Percentiles rank a stretch among this genome's conserved stretches.
Conservation (phyloP, 1,284 basidiomycete species). For the Meira miltonrushii region DNA sequence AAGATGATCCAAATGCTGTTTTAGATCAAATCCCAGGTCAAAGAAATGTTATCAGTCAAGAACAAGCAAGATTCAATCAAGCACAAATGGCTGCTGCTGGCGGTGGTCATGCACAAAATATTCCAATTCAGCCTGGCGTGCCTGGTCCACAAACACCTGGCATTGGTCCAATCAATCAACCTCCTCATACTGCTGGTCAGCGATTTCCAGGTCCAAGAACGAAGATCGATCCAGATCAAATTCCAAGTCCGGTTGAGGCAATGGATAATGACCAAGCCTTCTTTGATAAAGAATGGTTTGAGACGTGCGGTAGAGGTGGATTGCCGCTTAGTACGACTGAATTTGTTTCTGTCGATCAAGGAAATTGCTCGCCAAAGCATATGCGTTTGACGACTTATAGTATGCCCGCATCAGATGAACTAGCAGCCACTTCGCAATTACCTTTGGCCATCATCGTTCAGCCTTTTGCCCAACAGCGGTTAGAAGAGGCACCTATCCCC, state of each 20-base stretch:
- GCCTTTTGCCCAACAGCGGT: slow-evolving; percentile 77
- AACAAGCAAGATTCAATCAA: slow-evolving; percentile 44
- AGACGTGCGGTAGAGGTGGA: slow-evolving; percentile 66
- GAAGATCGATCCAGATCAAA: slow-evolving; percentile 81
- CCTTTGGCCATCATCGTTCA: slow-evolving; percentile 82
- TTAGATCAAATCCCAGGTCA: slow-evolving; percentile 50
- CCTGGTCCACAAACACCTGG: slow-evolving; percentile 15
- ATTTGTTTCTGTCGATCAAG: slow-evolving; percentile 86
- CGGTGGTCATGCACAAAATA: slow-evolving; percentile 6
- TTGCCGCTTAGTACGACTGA: slow-evolving; percentile 78
- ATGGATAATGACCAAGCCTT: slow-evolving; percentile 75
- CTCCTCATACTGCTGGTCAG: slow-evolving; percentile 54
- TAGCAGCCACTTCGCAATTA: slow-evolving; percentile 71
- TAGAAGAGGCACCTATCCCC: slow-evolving; percentile 63
- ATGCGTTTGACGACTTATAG: slow-evolving; percentile 65
- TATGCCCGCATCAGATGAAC: slow-evolving; percentile 72
- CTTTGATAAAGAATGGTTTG: slow-evolving; percentile 73
- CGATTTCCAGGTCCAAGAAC: slow-evolving; percentile 62
- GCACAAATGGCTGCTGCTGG: slow-evolving; percentile 26
- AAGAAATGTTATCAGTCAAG: slow-evolving; percentile 39
- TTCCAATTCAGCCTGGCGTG: slow-evolving; percentile 12
- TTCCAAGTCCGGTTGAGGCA: slow-evolving; percentile 81
- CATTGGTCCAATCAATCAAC: slow-evolving; percentile 39
- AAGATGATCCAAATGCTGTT: slow-evolving; percentile 27
- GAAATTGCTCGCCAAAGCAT: slow-evolving; percentile 71